A percentile compares a stretch with the other conserved stretches of the same genome.
phyloP scores from a whole-genome alignment of 1,284 basidiomycete species.

The Pseudozyma flocculosa region DNA sequence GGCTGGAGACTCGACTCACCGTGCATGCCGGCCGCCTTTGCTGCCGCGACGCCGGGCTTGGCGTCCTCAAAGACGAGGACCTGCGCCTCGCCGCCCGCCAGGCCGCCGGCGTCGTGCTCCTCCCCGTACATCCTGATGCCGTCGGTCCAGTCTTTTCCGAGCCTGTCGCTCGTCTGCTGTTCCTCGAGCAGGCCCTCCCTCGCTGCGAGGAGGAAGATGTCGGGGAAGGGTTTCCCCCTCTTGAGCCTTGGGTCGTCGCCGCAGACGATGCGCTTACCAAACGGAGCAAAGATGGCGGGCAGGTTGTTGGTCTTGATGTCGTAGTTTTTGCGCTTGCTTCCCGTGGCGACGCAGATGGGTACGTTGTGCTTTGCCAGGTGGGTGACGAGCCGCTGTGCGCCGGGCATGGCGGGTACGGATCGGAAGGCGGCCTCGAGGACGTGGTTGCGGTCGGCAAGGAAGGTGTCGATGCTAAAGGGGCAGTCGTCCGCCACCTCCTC shows the following conservation, averaged over 20 bases:
- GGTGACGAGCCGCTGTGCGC: constrained; percentile 50
- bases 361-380: constrained; percentile 51
- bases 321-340: constrained; percentile 52
- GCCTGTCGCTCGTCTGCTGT: constrained; percentile 14
- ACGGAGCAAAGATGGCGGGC: constrained; percentile 43
- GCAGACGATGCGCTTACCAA: constrained; percentile 47
- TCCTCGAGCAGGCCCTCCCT: constrained; percentile 39
- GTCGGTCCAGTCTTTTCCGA: constrained; percentile 23
- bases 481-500: constrained; percentile 41
- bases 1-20: constrained; percentile 38
- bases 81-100: constrained; percentile 43
- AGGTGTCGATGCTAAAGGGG: constrained; percentile 53
- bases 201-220: constrained; percentile 57
- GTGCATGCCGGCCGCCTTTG: constrained; percentile 53
- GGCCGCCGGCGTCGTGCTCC: constrained; percentile 4
- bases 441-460: constrained; percentile 49
- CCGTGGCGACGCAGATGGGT: constrained; percentile 57
- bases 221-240: constrained; percentile 55
- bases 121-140: constrained; percentile 36
- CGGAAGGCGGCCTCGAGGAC: constrained; percentile 49
- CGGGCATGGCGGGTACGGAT: constrained; percentile 53
- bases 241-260: constrained; percentile 51
- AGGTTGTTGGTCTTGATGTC: constrained; percentile 52
- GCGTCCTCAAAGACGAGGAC: constrained; percentile 58
- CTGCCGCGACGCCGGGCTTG: constrained; percentile 53